Conservation (phyloP, 768 basidiomycete genomes). For the Ephemerocybe angulata region DNA sequence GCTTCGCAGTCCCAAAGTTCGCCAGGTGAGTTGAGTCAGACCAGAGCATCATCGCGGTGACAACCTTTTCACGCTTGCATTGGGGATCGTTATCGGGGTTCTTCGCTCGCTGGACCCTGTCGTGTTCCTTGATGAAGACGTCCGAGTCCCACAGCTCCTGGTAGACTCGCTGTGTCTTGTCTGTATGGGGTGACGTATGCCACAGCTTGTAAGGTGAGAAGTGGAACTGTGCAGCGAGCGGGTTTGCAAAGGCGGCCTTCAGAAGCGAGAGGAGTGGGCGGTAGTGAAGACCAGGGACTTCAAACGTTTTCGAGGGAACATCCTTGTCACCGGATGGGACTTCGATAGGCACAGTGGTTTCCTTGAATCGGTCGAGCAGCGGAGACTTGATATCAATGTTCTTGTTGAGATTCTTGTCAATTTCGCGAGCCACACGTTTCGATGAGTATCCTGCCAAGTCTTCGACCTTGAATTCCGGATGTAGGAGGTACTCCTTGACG, state of each 20-base stretch:
- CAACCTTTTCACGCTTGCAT: neutral
- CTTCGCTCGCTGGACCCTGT: slow-evolving; percentile 17
- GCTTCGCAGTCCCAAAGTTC: slow-evolving; percentile 14
- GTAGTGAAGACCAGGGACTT: slow-evolving; percentile 25
- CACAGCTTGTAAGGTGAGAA: slow-evolving; percentile 26
- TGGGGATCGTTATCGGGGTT: slow-evolving; percentile 20
- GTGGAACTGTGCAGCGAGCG: slow-evolving; percentile 20
- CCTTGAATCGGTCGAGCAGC: neutral
- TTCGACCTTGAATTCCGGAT: slow-evolving; percentile 18
- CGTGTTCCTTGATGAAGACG: slow-evolving; percentile 26
- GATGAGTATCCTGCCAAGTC: slow-evolving; percentile 18
- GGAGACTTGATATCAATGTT: slow-evolving; percentile 10
- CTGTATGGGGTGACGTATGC: slow-evolving; percentile 7
- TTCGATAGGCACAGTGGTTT: slow-evolving; percentile 14
- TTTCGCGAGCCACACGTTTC: neutral
- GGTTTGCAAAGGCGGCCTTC: slow-evolving; percentile 18
- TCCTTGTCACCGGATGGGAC: slow-evolving; percentile 25
- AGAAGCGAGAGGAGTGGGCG: slow-evolving; percentile 23
- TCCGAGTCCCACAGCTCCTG: slow-evolving; percentile 32
- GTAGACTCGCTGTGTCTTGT: slow-evolving; percentile 15
- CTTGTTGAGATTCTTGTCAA: slow-evolving; percentile 6
- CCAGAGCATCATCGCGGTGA: slow-evolving; percentile 25
- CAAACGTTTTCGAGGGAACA: slow-evolving; percentile 17
- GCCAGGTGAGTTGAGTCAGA: slow-evolving; percentile 19
- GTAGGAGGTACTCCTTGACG: slow-evolving; percentile 21